Evolutionary conservation across 352 stramenopile genomes (phyloP).

Genomic region (Pythium folliculosum): DNA sequence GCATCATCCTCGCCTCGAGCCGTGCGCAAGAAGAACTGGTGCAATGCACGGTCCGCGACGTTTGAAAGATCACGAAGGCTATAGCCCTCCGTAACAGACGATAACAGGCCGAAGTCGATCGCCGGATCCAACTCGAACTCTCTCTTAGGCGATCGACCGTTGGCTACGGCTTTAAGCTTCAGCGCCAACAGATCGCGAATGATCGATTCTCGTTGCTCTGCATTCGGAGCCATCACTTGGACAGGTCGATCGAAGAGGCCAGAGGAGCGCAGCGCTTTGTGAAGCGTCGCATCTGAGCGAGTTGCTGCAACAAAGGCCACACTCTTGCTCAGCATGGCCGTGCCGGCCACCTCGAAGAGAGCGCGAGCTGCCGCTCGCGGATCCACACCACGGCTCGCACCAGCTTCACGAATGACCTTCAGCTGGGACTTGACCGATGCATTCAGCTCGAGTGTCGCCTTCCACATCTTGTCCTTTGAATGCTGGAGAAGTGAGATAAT

Average conservation of each 20-base stretch:
- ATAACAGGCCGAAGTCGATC: conserved; percentile 64
- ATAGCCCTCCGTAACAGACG: conserved; percentile 76
- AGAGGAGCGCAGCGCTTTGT: conserved; percentile 61
- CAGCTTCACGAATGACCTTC: conserved; percentile 9
- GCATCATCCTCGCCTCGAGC: conserved; percentile 15
- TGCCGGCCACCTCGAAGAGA: conserved; percentile 48
- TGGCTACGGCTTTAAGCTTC: conserved; percentile 36
- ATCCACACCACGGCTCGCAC: conserved; percentile 17
- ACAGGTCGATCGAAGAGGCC: conserved; percentile 75
- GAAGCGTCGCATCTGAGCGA: conserved; percentile 62
- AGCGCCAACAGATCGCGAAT: conserved; percentile 62
- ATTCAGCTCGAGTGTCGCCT: conserved; percentile 59
- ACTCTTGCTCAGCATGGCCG: conserved; percentile 65
- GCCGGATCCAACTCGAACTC: conserved; percentile 43
- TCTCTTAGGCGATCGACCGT: conserved; percentile 18
- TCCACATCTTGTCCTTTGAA: conserved; percentile 55
- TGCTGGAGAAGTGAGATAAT: conserved; percentile 64
- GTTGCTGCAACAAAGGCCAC: conserved; percentile 62
- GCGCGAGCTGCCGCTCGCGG: conserved; percentile 28
- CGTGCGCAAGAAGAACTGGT: conserved; percentile 60
- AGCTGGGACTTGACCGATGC: conserved; percentile 40
- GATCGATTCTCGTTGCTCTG: conserved; percentile 59
- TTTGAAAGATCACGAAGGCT: conserved; percentile 79
- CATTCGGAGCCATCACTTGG: conserved; percentile 59
- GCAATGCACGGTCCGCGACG: conserved; percentile 63